Evolutionary conservation across 768 basidiomycete genomes (phyloP), one percentile per base, ranked within the genome.

Genomic region (Calvatia gigantea): DNA sequence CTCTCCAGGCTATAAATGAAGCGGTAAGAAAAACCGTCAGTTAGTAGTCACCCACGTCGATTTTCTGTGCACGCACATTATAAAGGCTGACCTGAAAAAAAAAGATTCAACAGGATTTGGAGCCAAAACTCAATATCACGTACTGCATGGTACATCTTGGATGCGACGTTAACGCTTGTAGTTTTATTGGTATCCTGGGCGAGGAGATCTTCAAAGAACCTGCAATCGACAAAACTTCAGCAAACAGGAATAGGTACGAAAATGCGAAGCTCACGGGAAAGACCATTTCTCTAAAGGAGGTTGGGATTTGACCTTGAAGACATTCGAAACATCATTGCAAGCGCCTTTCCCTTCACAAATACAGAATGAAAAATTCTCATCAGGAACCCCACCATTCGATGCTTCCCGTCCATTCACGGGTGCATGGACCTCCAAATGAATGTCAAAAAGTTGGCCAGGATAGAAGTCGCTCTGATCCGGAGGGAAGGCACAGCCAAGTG

Each of bases 381-480:
- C 72, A 2, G 72, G 66, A 12, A 69, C 67, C 39, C 74, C 73
- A 1, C 51, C 58, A 49, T 71, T 67, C 32, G 58, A 62, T 2
- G 73, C 70, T 54, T 77, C 72, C 25, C 58, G 67, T 8, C 75
- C 75, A 45, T 72, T 73, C 27, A 72, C 63, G n/a, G 75, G 75
- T 4, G 75, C 73, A 49, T 77, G 75, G 3, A 75, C 69, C 53
- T 77, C 75, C 21, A 75, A 60, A 11, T 74, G 70, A 51, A 77
- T 69, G 51, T 76, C 75, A 58, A 76, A 77, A 29, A 73, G 64
- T 57, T 76, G 75, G 15, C 75, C 74, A 33, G 72, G 65, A 25
- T 73, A 63, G 62, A 77, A 77, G 49, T 76, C 73, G 32, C 71
- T 72, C 51, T 74, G 75, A 60, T 77, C 75, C 19, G 75, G 75